Percentiles rank a stretch among this genome's conserved stretches.
Conservation (phyloP, 179 eudicot species). For the Camellia oleifera region DNA sequence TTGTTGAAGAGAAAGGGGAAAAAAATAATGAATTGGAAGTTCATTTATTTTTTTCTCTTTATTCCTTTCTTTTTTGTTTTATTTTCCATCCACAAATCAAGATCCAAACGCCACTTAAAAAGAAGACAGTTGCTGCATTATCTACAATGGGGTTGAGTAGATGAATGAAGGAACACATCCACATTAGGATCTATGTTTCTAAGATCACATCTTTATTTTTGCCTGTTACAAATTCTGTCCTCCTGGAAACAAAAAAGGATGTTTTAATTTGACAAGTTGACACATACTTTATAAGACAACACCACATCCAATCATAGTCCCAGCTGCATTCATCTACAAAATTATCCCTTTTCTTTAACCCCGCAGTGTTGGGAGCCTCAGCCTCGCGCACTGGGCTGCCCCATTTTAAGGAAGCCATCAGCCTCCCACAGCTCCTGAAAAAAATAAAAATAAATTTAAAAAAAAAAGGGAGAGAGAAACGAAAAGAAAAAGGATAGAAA, state of each 20-base stretch:
- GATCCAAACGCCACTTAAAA: too few species aligned
- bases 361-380: neutral
- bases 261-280: neutral
- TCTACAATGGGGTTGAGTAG: neutral
- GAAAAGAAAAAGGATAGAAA: neutral
- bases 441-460: neutral
- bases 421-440: neutral
- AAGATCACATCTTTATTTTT: neutral
- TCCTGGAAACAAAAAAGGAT: neutral
- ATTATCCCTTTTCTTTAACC: neutral
- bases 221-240: neutral
- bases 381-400: too few species aligned
- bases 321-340: neutral
- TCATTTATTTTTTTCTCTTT: too few species aligned
- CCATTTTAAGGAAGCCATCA: neutral
- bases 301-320: neutral
- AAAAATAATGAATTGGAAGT: too few species aligned
- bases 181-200: neutral
- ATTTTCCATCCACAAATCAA: too few species aligned
- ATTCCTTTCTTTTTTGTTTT: too few species aligned
- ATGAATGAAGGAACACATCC: neutral
- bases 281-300: neutral
- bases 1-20: too few species aligned
- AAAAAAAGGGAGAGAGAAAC: neutral
- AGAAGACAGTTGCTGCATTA: neutral